Conservation (phyloP, 2,329 filamentous ascomycete genomes). For the Rhynchosporium graminicola region DNA sequence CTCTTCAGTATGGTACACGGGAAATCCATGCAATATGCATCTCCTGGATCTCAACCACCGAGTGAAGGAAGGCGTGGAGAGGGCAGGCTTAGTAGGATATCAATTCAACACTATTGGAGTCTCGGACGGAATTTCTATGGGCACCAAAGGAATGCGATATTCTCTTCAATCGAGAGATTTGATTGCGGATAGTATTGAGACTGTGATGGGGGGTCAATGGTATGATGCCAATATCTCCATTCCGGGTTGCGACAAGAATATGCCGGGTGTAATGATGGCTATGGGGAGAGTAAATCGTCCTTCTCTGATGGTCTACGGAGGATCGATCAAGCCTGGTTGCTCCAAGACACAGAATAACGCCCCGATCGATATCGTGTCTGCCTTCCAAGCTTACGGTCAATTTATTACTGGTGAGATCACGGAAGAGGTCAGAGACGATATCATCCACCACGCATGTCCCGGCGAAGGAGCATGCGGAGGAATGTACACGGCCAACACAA, state of each 20-base stretch:
- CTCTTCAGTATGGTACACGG: constrained; percentile 96
- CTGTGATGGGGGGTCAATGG: constrained; percentile 98
- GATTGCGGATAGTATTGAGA: constrained; percentile 98
- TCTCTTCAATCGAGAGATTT: constrained; percentile 92
- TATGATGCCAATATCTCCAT: constrained; percentile 97
- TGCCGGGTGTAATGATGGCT: constrained; percentile 89
- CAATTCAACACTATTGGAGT: constrained; percentile 99
- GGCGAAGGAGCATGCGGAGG: constrained; percentile 82
- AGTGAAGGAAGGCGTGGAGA: constrained; percentile 64
- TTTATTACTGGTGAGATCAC: constrained; percentile 89
- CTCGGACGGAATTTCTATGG: constrained; percentile 97
- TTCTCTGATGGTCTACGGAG: constrained; percentile 96
- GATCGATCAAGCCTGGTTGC: constrained; percentile 90
- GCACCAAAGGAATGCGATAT: constrained; percentile 94
- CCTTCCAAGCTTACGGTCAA: constrained; percentile 96
- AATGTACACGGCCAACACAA: constrained; percentile 80
- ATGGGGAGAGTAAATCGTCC: constrained; percentile 95
- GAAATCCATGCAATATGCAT: constrained; percentile 99
- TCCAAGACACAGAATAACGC: constrained; percentile 71
- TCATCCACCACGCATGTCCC: constrained; percentile 89
- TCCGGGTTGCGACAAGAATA: constrained; percentile 99
- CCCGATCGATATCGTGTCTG: constrained; percentile 90
- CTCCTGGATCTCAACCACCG: constrained; percentile 69
- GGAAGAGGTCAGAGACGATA: constrained; percentile 90
- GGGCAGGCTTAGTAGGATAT: constrained; percentile 84